A percentile compares a stretch with the other conserved stretches of the same genome.
Evolutionary conservation across 768 basidiomycete genomes (phyloP).

Genomic region (Phlegmacium glaucopus): DNA sequence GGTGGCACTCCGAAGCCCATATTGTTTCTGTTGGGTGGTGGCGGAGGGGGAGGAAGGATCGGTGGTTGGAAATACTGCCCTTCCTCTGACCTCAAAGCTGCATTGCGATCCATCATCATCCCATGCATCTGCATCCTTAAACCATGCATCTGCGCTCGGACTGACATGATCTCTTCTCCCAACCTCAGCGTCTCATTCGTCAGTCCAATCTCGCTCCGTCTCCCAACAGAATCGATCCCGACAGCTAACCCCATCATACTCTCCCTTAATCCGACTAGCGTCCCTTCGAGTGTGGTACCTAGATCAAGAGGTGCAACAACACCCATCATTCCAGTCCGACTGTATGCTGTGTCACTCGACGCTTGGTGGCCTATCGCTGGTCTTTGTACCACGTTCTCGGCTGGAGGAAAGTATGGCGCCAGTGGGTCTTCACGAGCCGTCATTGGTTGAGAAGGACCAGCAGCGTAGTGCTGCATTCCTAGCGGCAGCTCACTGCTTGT

Average conservation of each 20-base stretch:
- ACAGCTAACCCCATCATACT: constrained; percentile 59
- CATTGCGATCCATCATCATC: constrained; percentile 76
- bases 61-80: neutral
- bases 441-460: constrained; percentile 24
- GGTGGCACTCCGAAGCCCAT: constrained; percentile 9
- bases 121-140: constrained; percentile 79
- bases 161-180: constrained; percentile 68
- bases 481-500: constrained; percentile 19
- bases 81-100: constrained; percentile 43
- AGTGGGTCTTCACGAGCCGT: constrained; percentile 3
- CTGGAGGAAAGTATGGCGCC: constrained; percentile 15
- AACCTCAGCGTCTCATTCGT: constrained; percentile 69
- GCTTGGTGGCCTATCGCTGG: constrained; percentile 8
- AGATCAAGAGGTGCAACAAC: constrained; percentile 61
- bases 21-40: neutral
- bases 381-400: constrained; percentile 1
- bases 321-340: neutral
- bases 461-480: constrained; percentile 13
- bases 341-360: constrained; percentile 4
- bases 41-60: neutral
- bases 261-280: constrained; percentile 54
- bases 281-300: constrained; percentile 59
- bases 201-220: constrained; percentile 62
- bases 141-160: constrained; percentile 70
- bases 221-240: constrained; percentile 46